Evolutionary conservation across 2,329 filamentous ascomycete genomes (phyloP).

Genomic region (Fusarium sororula): DNA sequence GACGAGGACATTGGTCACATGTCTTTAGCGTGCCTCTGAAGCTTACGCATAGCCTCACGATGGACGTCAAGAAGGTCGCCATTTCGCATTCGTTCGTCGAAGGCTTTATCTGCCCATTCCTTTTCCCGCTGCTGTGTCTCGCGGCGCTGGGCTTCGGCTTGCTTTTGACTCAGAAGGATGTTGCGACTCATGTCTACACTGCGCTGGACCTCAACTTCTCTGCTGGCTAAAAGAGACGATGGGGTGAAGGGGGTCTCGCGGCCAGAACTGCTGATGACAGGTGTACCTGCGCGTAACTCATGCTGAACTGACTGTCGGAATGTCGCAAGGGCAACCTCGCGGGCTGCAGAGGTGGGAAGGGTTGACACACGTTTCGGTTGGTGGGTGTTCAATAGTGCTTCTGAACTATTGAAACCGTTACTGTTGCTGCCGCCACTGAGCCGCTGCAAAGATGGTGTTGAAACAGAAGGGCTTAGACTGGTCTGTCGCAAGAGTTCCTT

Average conservation of each 20-base stretch:
- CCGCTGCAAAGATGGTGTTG: conserved; percentile 37
- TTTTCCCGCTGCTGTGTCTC: conserved; percentile 67
- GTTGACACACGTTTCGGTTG: conserved; percentile 61
- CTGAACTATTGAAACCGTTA: conserved; percentile 42
- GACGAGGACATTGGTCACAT: not conserved
- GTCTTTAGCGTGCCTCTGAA: conserved; percentile 68
- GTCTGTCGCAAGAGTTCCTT: conserved; percentile 67
- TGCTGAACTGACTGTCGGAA: conserved; percentile 74
- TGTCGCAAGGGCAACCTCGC: conserved; percentile 69
- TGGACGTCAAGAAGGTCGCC: conserved; percentile 80
- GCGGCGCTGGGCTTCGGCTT: conserved; percentile 68
- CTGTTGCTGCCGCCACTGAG: conserved; percentile 40
- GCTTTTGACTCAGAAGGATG: conserved; percentile 68
- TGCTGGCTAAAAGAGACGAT: conserved; percentile 46
- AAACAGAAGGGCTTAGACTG: conserved; percentile 49
- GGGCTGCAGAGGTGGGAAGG: conserved; percentile 53
- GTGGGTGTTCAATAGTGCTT: conserved; percentile 60
- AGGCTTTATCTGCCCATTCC: conserved; percentile 67
- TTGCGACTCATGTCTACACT: conserved; percentile 64
- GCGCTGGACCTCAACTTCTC: conserved; percentile 55
- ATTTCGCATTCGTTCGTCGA: conserved; percentile 80
- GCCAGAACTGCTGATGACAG: conserved; percentile 45
- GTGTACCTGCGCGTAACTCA: conserved; percentile 61
- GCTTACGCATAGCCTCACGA: conserved; percentile 78
- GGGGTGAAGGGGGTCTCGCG: conserved; percentile 53